Evolutionary conservation across 805 yeast genomes (phyloP).

Genomic region (Phaffomyces thermotolerans): DNA sequence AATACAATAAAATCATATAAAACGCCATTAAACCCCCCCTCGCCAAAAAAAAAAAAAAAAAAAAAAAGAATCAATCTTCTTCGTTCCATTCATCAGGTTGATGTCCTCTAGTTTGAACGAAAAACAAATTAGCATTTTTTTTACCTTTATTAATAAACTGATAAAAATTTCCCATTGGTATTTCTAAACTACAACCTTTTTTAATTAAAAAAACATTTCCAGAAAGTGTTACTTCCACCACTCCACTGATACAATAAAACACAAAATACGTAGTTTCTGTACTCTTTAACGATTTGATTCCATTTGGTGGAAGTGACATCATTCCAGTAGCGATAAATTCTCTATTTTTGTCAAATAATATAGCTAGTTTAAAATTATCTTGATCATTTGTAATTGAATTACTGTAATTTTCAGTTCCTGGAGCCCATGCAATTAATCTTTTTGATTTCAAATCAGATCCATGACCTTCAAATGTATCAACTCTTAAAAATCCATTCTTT

Average conservation of each 20-base stretch:
- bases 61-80: constrained; percentile 1
- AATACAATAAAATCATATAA: background rate
- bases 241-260: constrained; percentile 69
- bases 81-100: constrained; percentile 19
- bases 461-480: constrained; percentile 46
- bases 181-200: constrained; percentile 71
- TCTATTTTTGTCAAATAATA: constrained; percentile 54
- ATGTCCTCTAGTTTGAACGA: constrained; percentile 53
- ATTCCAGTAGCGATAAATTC: constrained; percentile 70
- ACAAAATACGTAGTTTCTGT: constrained; percentile 60
- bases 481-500: constrained; percentile 30
- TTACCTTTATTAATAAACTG: constrained; percentile 58
- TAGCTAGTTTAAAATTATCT: constrained; percentile 54
- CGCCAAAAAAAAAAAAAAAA: background rate
- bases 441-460: constrained; percentile 37
- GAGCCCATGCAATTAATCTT: constrained; percentile 58
- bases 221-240: constrained; percentile 58
- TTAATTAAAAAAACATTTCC: constrained; percentile 52
- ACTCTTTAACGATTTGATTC: constrained; percentile 50
- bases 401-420: constrained; percentile 43
- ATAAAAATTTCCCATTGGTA: constrained; percentile 73
- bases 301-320: constrained; percentile 54
- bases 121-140: constrained; percentile 56
- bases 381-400: constrained; percentile 32
- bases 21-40: background rate